Evolutionary conservation across 148 eudicot species (phyloP), one percentile per base, ranked within the genome.

Genomic region (Dianthus caryophyllus): DNA sequence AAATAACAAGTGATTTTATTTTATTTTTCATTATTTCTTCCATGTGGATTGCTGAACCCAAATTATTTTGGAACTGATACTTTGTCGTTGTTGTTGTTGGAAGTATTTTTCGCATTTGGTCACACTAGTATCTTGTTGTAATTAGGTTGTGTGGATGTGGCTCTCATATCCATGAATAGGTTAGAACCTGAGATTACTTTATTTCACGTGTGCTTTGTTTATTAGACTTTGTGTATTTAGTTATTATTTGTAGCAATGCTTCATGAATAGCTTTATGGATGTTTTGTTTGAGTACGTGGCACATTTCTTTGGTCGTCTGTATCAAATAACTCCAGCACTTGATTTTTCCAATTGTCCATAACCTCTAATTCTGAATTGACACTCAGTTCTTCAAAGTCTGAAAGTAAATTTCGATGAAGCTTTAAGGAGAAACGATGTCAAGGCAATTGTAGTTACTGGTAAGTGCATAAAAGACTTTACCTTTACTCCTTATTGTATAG

Each of bases 371-470:
- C 38, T 65, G 63, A 25, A 63, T 46, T 51, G 8, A 30, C 29
- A n/a, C 25, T 79, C 83, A 93, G 98, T 90, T 67, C 69, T 94
- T 31, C 69, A 75, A 54, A 88, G 98, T 83, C 74, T 94, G 75
- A 88, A 88, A 72, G 88, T 64, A 66, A 83, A 69, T 44, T 84
- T 76, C 68, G 96, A 86, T 6, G 81, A 83, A 77, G 98, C 97
- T 56, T 56, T 90, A 60, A 63, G 77, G 61, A 84, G 96, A 74
- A 78, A 94, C 70, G 97, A 94, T 75, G 95, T 94, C 30, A 90
- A 90, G 85, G 98, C 98, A 58, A 81, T 94, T 79, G 98, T 94
- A 77, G 79, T 94, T 62, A 90, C 97, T 67, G 98, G 97, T 94
- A 80, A 36, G 1, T 6, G 21, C 46, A 2, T 18, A 33, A 78